Evolutionary conservation across 1,139 yeast genomes (phyloP), one percentile per base, ranked within the genome.

Genomic region (Spencermartinsiella ligniputridi): DNA sequence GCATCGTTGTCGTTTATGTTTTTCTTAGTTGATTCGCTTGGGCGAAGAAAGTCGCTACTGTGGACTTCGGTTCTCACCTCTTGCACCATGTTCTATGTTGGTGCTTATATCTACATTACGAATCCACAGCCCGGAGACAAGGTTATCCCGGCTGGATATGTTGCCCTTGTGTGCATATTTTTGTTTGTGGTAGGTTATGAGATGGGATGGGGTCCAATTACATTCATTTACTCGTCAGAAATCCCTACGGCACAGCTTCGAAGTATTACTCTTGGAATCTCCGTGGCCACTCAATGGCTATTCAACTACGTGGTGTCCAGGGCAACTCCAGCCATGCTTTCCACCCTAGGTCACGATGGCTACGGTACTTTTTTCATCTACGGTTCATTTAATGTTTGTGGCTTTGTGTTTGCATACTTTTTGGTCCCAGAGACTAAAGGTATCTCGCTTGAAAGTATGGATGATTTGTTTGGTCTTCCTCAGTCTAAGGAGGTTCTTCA

Each of bases 251-350:
- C 84, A 52, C 74, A 81, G 48, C 76, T 82, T 48, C 74, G 95
- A 67, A 87, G 83, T 57, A 81, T 80, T 64, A 84, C 88, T 11
- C 81, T 83, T 51, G 79, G 90, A 17, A 55, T 56, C 39, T 54
- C 87, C 40, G 79, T 84, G 19, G 83, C 90, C n/a, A 74, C 87
- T 39, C 84, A 84, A 67, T 84, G 92, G 94, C 64, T 83, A 51
- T 83, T 79, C 60, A 83, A 83, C 68, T 84, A 83, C 42, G 75
- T 78, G 46, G 72, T 75, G 62, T 79, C 76, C 41, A 64, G 39
- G 38, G 39, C 42, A 16, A 42, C 42, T 6, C 45, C 45, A 15
- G 38, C 32, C 30, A 42, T 42, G 45, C 30, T 42, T 18, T 22
- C 35, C 13, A 42, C 38, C 36, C 38, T 42, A 32, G 30, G 30